Base-by-base conservation (phyloP, 192 early-diverging fungal species). In the Coemansia sp. region DNA sequence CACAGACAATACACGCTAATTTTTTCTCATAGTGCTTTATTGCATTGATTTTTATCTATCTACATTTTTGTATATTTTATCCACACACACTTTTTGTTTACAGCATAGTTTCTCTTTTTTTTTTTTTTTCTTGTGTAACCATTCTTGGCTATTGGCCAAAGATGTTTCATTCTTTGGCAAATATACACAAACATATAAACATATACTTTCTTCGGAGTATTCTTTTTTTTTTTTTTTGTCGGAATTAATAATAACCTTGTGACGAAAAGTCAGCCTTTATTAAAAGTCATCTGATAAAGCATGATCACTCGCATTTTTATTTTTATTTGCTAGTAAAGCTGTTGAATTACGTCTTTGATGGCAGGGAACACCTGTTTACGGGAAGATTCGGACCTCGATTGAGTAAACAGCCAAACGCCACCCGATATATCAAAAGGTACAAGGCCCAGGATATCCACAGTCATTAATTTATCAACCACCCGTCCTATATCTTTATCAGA, bases 301-400 rank as follows among this genome's bases (percentile, higher is more conserved):
- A n/a, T 60, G 57, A 60, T 60, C 57, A 36, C 57, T n/a, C 33
- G 57, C 57, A 60, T 52, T 24, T 15, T 18, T 39, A 39, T 6
- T 10, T 10, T 39, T 39, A 6, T 49, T 24, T 2, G 39, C 31
- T 22, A 65, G 20, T 46, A 43, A 62, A 46, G 27, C 31, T 29
- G 12, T 29, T 78, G 76, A 16, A 83, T 65, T 8, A 78, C 64
- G 1, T 41, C 12, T 52, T 83, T 83, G 2, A 83, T 40, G 0
- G 61, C 67, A 0, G 81, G 81, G 29, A 83, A 83, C 36, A 79
- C 81, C 36, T 83, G 81, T 38, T 83, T 83, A 6, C 81, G 70
- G 13, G 81, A 83, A 0, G 81, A 71, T 38, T 66, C 70, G 5
- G 65, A 43, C 10, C 66, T 66, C 11, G 46, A 66, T 52, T 83